These are phyloP conservation scores for Funneliformis geosporum DNA, from an alignment of 192 early-diverging fungal genomes.

Conservation along the genomic window DNA sequence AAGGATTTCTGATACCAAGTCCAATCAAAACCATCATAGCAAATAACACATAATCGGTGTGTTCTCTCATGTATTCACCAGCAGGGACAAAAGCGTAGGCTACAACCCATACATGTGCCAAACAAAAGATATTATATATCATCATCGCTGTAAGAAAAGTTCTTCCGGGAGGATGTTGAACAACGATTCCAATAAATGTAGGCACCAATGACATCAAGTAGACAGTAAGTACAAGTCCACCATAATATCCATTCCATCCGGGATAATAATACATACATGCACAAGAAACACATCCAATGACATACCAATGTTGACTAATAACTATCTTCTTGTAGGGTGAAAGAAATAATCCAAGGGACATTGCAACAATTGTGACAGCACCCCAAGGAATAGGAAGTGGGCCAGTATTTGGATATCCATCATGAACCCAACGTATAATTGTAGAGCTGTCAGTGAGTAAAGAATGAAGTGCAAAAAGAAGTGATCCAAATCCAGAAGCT, in stretches of 20 bases:
- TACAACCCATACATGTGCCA: constrained; percentile 79
- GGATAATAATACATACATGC: constrained; percentile 57
- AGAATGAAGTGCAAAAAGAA: constrained; percentile 73
- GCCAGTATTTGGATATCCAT: constrained; percentile 74
- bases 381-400: constrained; percentile 76
- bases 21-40: constrained; percentile 63
- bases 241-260: constrained; percentile 64
- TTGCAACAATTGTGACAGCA: constrained; percentile 57
- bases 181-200: constrained; percentile 55
- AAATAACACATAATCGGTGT: constrained; percentile 67
- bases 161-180: constrained; percentile 62
- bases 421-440: constrained; percentile 72
- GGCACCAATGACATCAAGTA: constrained; percentile 64
- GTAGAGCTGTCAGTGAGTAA: constrained; percentile 77
- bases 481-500: constrained; percentile 62
- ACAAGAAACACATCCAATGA: constrained; percentile 53
- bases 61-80: constrained; percentile 71
- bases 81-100: constrained; percentile 85
- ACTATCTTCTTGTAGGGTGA: constrained; percentile 50
- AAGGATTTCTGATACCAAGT: constrained; percentile 53
- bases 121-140: constrained; percentile 69
- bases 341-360: constrained; percentile 57
- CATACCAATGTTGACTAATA: constrained; percentile 59
- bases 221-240: constrained; percentile 62
- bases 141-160: constrained; percentile 63